Evolutionary conservation across 2,329 filamentous ascomycete genomes (phyloP).

Genomic region (Sclerotinia spermophila): DNA sequence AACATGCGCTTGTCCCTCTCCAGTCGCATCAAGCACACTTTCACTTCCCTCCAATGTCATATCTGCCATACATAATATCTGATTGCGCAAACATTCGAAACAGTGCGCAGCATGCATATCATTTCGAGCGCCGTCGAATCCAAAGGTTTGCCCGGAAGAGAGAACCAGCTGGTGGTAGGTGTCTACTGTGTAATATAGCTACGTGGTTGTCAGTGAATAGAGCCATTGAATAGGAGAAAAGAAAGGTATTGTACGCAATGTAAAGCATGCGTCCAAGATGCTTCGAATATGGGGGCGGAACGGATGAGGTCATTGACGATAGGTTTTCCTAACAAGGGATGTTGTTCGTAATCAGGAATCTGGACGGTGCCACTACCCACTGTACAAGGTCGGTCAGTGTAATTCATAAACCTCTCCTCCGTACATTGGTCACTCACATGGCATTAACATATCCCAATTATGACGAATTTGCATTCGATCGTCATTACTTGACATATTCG

Average conservation of each 20-base stretch:
- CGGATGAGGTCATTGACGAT: slow-evolving; percentile 36
- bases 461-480: slow-evolving; percentile 35
- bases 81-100: slow-evolving; percentile 38
- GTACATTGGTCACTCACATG: slow-evolving; percentile 25
- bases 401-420: not conserved
- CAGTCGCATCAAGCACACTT: slow-evolving; percentile 30
- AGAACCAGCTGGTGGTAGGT: slow-evolving; percentile 37
- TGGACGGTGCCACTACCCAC: slow-evolving; percentile 37
- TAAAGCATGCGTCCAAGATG: slow-evolving; percentile 38
- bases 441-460: slow-evolving; percentile 38
- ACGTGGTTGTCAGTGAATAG: not conserved
- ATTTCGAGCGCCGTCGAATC: slow-evolving; percentile 32
- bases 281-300: slow-evolving; percentile 35
- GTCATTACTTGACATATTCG: slow-evolving; percentile 36
- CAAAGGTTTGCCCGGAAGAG: slow-evolving; percentile 27
- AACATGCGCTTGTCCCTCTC: slow-evolving; percentile 36
- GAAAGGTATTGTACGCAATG: slow-evolving; percentile 31
- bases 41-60: slow-evolving; percentile 38
- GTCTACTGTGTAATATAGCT: slow-evolving; percentile 37
- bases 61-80: slow-evolving; percentile 37
- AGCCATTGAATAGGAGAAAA: not conserved
- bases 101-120: slow-evolving; percentile 36
- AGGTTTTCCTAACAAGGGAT: slow-evolving; percentile 37
- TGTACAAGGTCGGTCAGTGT: not conserved
- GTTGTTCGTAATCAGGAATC: slow-evolving; percentile 34